A percentile compares a stretch with the other conserved stretches of the same genome.
Evolutionary conservation across 306 rosid species (phyloP).

Genomic region (Clitoria ternatea): DNA sequence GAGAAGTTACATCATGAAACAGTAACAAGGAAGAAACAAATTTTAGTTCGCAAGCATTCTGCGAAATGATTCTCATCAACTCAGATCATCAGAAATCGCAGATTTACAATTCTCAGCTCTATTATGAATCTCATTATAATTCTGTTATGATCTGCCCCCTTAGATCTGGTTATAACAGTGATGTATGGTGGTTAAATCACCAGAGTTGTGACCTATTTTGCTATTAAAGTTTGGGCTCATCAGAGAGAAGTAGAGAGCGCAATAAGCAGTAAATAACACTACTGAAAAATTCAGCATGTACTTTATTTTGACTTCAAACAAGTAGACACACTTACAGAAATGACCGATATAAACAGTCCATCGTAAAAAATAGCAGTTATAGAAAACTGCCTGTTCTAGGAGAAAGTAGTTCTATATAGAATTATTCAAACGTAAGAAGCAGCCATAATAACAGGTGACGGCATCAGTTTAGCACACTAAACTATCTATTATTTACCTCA

Average conservation of each 20-base stretch:
- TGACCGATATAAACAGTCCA: not conserved
- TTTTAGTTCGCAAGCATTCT: not conserved
- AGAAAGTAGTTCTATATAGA: not conserved
- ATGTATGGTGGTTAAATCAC: not conserved
- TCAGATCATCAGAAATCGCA: not conserved
- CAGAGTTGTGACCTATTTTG: not conserved
- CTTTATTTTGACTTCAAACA: not conserved
- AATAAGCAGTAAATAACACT: too few species aligned
- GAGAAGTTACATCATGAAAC: not conserved
- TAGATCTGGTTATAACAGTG: not conserved
- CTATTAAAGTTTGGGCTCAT: not conserved
- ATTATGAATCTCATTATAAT: not conserved
- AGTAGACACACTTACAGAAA: too few species aligned
- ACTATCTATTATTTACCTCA: not conserved
- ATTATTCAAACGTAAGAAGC: not conserved
- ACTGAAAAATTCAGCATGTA: not conserved
- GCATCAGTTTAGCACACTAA: not conserved
- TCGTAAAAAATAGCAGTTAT: not conserved
- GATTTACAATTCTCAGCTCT: not conserved
- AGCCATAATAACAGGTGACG: not conserved
- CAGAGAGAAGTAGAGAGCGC: too few species aligned
- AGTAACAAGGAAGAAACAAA: not conserved
- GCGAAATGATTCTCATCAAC: slow-evolving; percentile 1
- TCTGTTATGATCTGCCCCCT: not conserved
- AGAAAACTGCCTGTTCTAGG: not conserved